Evolutionary conservation across 345 rosid species (phyloP), one percentile per base, ranked within the genome.

Genomic region (Cardamine chenopodiifolia): DNA sequence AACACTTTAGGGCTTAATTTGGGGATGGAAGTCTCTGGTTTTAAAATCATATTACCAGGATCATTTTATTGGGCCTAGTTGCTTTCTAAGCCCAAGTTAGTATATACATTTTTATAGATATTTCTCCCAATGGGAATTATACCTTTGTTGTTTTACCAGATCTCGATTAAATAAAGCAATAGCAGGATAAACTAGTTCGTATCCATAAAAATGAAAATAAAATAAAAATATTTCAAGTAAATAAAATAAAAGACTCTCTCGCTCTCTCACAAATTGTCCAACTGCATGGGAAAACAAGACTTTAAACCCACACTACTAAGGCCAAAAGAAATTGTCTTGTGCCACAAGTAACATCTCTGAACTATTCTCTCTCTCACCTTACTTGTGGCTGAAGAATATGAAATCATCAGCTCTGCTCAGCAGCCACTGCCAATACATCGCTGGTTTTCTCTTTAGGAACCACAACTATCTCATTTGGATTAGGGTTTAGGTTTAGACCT

Each of bases 351-450:
- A 77, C 12, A 40, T 47, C 13, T 45, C 34, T 42, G 12, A 34
- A 62, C 45, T 49, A 11, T 45, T 37, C 19, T 14, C 69, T 28
- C 34, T 40, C 35, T 61, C 26, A 22, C 29, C 37, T 31, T 7
- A 20, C 45, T 62, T 26, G 29, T 26, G 29, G 50, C n/a, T 40
- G 63, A 20, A 53, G 23, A 31, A 49, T 7, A 61, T 40, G 60
- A 7, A 34, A 53, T 45, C 62, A 37, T 77, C 76, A 77, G 48
- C 23, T 77, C 55, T 63, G 67, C 19, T 78, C 82, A 65, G 62
- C 64, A 45, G 37, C 48, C 60, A 59, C 68, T 61, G 23, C 74
- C 23, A 39, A n/a, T n/a, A 79, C 87, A 15, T 70, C 76, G 15
- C 25, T 47, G 1, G 32, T 57, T 19, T 64, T 77, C 67, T 71